phyloP scores from a whole-genome alignment of 306 rosid genomes.

The Trifolium dubium region DNA sequence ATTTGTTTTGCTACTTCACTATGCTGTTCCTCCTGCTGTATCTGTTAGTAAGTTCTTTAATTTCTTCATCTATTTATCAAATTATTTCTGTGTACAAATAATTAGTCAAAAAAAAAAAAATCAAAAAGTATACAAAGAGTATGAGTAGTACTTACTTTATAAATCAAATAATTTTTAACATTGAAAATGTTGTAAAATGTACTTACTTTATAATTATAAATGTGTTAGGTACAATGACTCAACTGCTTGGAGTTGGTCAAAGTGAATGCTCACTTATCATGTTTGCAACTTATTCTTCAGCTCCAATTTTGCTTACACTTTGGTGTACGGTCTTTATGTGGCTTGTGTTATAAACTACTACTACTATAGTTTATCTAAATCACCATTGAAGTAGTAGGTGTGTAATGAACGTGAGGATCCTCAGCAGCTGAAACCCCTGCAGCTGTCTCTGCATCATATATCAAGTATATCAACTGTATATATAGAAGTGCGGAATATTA shows the following conservation, averaged over 20 bases:
- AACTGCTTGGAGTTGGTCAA: conserved; percentile 49
- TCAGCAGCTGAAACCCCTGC: no score
- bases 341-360: conserved; percentile 33
- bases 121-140: no score
- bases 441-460: no score
- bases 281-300: conserved; percentile 46
- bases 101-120: no score
- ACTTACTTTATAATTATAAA: background rate
- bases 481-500: background rate
- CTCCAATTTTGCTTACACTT: conserved; percentile 40
- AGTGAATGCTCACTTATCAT: conserved; percentile 48
- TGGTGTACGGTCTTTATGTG: conserved; percentile 50
- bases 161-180: no score
- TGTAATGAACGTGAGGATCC: background rate
- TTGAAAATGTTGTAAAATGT: background rate
- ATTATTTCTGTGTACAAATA: background rate
- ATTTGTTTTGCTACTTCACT: conserved; percentile 51
- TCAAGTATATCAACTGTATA: background rate
- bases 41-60: conserved; percentile 37
- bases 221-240: conserved; percentile 46
- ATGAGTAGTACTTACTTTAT: no score
- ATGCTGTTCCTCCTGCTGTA: conserved; percentile 49
- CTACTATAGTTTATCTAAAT: background rate
- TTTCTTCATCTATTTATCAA: background rate
- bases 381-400: background rate